Evolutionary conservation across 1,139 yeast genomes (phyloP).

Genomic region (Sugiyamaella castrensis): DNA sequence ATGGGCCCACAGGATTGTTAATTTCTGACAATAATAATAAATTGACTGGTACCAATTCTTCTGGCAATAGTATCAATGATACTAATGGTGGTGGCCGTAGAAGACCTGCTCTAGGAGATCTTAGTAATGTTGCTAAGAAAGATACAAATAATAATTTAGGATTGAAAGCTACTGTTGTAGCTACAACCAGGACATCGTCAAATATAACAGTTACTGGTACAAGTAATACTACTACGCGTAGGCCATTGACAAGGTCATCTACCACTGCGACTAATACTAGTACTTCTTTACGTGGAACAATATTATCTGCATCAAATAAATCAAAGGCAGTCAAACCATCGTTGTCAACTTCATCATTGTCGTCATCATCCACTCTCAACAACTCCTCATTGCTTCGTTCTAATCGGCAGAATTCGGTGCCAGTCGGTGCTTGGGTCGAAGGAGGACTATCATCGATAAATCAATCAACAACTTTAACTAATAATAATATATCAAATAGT

Average conservation of each 20-base stretch:
- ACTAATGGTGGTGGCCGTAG: conserved; percentile 28
- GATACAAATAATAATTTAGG: neutral
- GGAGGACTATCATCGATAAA: neutral
- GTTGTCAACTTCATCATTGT: conserved; percentile 1
- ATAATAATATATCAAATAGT: neutral
- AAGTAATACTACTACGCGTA: neutral
- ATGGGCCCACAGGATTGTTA: neutral
- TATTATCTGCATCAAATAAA: neutral
- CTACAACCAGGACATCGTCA: conserved; percentile 8
- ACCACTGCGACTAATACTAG: neutral
- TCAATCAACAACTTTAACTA: neutral
- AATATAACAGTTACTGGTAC: neutral
- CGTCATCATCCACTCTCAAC: neutral
- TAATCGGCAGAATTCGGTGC: no score
- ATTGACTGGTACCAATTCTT: neutral
- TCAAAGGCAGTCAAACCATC: neutral
- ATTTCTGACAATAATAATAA: neutral
- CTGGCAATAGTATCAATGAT: neutral
- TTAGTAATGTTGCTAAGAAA: conserved; percentile 31
- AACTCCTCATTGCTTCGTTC: no score
- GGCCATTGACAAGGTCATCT: neutral
- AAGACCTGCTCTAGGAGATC: conserved; percentile 37
- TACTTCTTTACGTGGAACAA: no score
- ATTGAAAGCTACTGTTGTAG: conserved; percentile 6
- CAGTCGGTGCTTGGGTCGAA: no score